These are phyloP conservation scores for Boletus tomentosulus DNA, from an alignment of 768 basidiomycete species.

Conservation along the genomic window DNA sequence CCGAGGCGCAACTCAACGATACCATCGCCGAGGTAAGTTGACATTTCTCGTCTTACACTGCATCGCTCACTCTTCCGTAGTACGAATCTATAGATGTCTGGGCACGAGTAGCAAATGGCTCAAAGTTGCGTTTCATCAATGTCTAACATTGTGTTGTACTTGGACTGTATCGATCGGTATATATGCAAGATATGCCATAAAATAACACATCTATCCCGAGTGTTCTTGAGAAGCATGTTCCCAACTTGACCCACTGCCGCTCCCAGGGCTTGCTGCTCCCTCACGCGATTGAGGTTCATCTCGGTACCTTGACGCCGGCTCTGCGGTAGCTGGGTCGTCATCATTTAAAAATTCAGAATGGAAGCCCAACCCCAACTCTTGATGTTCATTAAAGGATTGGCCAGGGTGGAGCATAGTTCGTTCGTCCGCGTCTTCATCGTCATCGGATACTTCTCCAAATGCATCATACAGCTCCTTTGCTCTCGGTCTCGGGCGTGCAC, in stretches of 20 bases:
- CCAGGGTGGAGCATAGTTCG: slow-evolving; percentile 53
- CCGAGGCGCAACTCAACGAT: slow-evolving; percentile 85
- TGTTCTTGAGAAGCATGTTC: slow-evolving; percentile 56
- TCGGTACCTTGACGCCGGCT: slow-evolving; percentile 34
- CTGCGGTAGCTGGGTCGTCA: slow-evolving; percentile 48
- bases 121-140: slow-evolving; percentile 69
- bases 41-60: background rate
- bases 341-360: slow-evolving; percentile 84
- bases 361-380: slow-evolving; percentile 46
- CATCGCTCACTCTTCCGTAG: slow-evolving; percentile 38
- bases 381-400: slow-evolving; percentile 29
- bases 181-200: slow-evolving; percentile 21
- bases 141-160: slow-evolving; percentile 12
- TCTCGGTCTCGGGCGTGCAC: slow-evolving; percentile 37
- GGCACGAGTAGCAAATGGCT: slow-evolving; percentile 77
- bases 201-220: slow-evolving; percentile 17
- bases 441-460: slow-evolving; percentile 86
- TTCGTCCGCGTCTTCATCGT: slow-evolving; percentile 77
- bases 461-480: slow-evolving; percentile 95
- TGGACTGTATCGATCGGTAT: slow-evolving; percentile 11
- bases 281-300: slow-evolving; percentile 48
- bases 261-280: slow-evolving; percentile 31
- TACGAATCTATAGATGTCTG: slow-evolving; percentile 85
- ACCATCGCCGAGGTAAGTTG: slow-evolving; percentile 70
- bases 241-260: slow-evolving; percentile 62